Evolutionary conservation across 2,329 filamentous ascomycete genomes (phyloP).

Genomic region (Pyricularia grisea): DNA sequence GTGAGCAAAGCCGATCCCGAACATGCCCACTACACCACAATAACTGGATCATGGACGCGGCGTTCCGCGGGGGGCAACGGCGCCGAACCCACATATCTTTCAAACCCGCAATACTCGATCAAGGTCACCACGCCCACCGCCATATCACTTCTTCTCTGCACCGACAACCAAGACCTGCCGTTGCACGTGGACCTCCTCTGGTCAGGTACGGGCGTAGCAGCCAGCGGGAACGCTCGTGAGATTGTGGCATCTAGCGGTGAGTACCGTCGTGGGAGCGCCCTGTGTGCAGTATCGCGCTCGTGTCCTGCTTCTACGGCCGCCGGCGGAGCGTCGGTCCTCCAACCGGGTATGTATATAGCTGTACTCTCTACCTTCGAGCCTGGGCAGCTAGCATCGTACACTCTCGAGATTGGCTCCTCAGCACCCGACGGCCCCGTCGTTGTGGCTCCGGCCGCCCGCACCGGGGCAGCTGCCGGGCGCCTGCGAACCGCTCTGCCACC

Average conservation of each 20-base stretch:
- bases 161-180: constrained; percentile 55
- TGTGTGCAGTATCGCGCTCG: constrained; percentile 44
- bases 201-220: constrained; percentile 43
- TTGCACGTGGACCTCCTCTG: constrained; percentile 81
- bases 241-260: constrained; percentile 79
- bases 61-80: constrained; percentile 80
- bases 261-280: constrained; percentile 71
- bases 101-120: constrained; percentile 80
- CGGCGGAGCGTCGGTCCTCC: constrained; percentile 32
- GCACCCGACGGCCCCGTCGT: constrained; percentile 42
- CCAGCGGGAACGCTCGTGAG: constrained; percentile 45
- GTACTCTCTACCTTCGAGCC: constrained; percentile 87
- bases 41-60: constrained; percentile 62
- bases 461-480: constrained; percentile 64
- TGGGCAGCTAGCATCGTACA: constrained; percentile 66
- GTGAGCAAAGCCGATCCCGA: constrained; percentile 52
- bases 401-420: constrained; percentile 54
- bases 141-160: constrained; percentile 66
- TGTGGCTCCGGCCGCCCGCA: constrained; percentile 47
- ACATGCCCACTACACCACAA: constrained; percentile 48
- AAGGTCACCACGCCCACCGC: constrained; percentile 45
- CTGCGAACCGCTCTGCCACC: constrained; percentile 51
- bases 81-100: constrained; percentile 64
- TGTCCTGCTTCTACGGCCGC: background rate
- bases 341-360: constrained; percentile 71